Evolutionary conservation across 1,284 basidiomycete species (phyloP).

Genomic region (Cryptococcus depauperatus): DNA sequence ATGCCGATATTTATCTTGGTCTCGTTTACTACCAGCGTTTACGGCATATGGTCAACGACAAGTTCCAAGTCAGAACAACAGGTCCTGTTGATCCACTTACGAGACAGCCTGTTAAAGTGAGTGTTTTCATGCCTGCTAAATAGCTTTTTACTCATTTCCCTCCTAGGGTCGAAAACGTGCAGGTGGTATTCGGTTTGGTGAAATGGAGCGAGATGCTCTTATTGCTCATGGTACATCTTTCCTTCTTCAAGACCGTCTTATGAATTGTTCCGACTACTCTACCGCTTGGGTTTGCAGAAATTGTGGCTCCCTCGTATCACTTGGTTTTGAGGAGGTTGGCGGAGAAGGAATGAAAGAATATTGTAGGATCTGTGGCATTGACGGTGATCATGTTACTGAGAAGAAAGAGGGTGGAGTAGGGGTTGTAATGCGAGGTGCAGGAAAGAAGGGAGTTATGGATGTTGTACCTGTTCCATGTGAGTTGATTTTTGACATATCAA

Average conservation of each 20-base stretch:
- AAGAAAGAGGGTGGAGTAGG: conserved; percentile 22
- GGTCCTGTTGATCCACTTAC: conserved; percentile 94
- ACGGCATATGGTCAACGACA: conserved; percentile 99
- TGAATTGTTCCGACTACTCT: conserved; percentile 99
- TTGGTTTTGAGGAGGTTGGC: conserved; percentile 80
- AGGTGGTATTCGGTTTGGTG: conserved; percentile 98
- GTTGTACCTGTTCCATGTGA: conserved; percentile 82
- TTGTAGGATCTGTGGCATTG: conserved; percentile 76
- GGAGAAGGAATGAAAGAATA: conserved; percentile 64
- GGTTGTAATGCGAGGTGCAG: conserved; percentile 49
- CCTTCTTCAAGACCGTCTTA: conserved; percentile 92
- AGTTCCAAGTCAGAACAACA: conserved; percentile 98
- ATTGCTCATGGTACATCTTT: conserved; percentile 98
- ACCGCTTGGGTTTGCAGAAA: conserved; percentile 96
- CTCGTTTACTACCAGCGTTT: conserved; percentile 98
- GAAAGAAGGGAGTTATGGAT: conserved; percentile 62
- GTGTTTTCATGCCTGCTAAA: conserved; percentile 15
- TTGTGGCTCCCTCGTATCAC: conserved; percentile 89
- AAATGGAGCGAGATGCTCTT: conserved; percentile 99
- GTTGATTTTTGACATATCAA: conserved; percentile 5
- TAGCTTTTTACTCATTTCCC: background rate
- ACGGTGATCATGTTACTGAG: conserved; percentile 28
- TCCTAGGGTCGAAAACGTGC: conserved; percentile 88
- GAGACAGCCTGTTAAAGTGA: conserved; percentile 91
- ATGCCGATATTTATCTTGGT: conserved; percentile 96